Conservation (phyloP, 495 filamentous ascomycete genomes). For the Thermothielavioides terrestris region DNA sequence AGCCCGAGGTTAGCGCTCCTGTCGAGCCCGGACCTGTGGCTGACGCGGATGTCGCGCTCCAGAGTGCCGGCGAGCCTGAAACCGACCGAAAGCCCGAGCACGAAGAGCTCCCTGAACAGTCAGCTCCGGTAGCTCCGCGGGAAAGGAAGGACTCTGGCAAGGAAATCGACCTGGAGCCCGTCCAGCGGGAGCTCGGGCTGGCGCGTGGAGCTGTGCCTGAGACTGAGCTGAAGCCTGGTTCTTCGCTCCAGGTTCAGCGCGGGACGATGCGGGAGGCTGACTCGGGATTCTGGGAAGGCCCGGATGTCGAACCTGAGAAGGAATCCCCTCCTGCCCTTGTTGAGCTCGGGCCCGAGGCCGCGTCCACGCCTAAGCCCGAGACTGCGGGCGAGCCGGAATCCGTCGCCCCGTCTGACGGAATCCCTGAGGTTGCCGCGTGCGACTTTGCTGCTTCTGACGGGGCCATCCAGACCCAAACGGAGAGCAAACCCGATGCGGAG, state of each 20-base stretch:
- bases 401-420: not conserved
- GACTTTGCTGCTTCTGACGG: constrained; percentile 6
- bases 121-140: not conserved
- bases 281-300: constrained; percentile 27
- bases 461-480: not conserved
- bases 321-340: constrained; percentile 12
- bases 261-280: constrained; percentile 19
- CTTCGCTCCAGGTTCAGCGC: not conserved
- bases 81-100: constrained; percentile 4
- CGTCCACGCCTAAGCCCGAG: not conserved
- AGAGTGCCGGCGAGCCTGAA: constrained; percentile 5
- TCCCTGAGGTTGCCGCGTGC: constrained; percentile 3
- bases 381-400: constrained; percentile 6
- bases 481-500: not conserved
- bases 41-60: no score
- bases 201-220: constrained; percentile 7
- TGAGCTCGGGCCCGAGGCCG: constrained; percentile 11
- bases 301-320: constrained; percentile 14
- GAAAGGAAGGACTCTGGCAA: constrained; percentile 25
- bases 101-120: not conserved
- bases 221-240: not conserved
- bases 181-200: constrained; percentile 3
- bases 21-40: not conserved
- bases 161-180: constrained; percentile 15
- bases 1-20: not conserved